These are phyloP conservation scores for Delphinella strobiligena DNA, from an alignment of 2,329 filamentous ascomycete genomes.

Conservation along the genomic window DNA sequence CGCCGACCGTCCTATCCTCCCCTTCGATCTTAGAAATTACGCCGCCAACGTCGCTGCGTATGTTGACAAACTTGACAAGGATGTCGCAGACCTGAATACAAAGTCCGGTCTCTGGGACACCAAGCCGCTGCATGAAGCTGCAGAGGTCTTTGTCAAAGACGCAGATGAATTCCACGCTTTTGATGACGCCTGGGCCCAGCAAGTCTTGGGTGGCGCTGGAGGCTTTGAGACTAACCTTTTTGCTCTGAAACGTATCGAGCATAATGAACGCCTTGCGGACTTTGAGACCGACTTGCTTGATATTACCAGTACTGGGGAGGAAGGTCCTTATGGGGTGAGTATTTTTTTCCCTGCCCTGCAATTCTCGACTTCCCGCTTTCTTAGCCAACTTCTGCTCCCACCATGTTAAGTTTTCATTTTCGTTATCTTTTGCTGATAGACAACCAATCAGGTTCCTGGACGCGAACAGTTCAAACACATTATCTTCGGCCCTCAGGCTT, in stretches of 20 bases:
- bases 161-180: slow-evolving; percentile 59
- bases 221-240: slow-evolving; percentile 65
- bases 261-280: slow-evolving; percentile 65
- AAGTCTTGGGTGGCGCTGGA: slow-evolving; percentile 51
- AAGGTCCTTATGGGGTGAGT: slow-evolving; percentile 51
- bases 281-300: slow-evolving; percentile 83
- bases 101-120: slow-evolving; percentile 41
- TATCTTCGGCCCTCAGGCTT: slow-evolving; percentile 34
- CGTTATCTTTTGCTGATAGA: background rate
- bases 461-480: slow-evolving; percentile 32
- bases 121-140: slow-evolving; percentile 50
- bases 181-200: slow-evolving; percentile 64
- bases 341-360: slow-evolving; percentile 3
- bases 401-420: background rate
- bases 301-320: slow-evolving; percentile 42
- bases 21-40: slow-evolving; percentile 69
- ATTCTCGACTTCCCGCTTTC: too few species aligned
- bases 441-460: slow-evolving; percentile 36
- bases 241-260: slow-evolving; percentile 54
- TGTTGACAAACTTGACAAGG: slow-evolving; percentile 53
- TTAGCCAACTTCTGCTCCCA: background rate
- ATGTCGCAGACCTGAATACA: too few species aligned
- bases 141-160: slow-evolving; percentile 46
- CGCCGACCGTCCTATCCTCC: slow-evolving; percentile 66
- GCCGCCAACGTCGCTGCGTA: slow-evolving; percentile 53